These are phyloP conservation scores for Asterella californica DNA, from an alignment of 225 moss, liverwort and hornwort species.

Conservation along the genomic window DNA sequence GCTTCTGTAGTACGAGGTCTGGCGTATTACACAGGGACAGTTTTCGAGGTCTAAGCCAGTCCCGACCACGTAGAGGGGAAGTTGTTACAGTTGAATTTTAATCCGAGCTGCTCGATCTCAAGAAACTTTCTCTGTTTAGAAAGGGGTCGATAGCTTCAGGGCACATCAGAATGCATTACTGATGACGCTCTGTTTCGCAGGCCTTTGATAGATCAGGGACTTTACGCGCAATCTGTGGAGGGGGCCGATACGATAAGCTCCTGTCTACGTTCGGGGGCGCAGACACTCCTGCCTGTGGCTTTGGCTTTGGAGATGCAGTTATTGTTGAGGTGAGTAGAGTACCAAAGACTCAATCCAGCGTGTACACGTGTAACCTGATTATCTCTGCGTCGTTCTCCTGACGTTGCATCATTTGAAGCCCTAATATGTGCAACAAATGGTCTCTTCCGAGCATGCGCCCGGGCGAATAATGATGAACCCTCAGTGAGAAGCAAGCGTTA, in stretches of 20 bases:
- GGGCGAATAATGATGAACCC: not conserved
- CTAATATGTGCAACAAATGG: too few relatives aligned
- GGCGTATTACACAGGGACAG: slow-evolving; percentile 92
- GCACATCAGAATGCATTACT: not conserved
- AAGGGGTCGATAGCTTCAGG: not conserved
- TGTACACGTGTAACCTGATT: not conserved
- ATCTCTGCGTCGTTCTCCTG: too few relatives aligned
- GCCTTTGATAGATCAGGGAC: slow-evolving; percentile 76
- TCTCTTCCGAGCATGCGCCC: not conserved
- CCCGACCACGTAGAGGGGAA: not conserved
- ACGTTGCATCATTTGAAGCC: not conserved
- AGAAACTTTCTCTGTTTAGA: not conserved
- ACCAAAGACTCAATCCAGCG: too few relatives aligned
- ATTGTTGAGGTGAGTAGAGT: slow-evolving; percentile 66
- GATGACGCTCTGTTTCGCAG: slow-evolving; percentile 31
- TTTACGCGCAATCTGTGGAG: slow-evolving; percentile 88
- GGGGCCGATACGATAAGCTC: slow-evolving; percentile 91
- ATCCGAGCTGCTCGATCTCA: not conserved
- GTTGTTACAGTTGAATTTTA: not conserved
- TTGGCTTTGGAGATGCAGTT: slow-evolving; percentile 98
- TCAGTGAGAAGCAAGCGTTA: not conserved
- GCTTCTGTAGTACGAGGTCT: slow-evolving; percentile 94
- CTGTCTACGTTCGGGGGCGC: slow-evolving; percentile 87
- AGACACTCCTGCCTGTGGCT: slow-evolving; percentile 89
- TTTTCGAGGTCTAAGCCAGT: slow-evolving; percentile 68